Evolutionary conservation across 176 grass and related monocot genomes (phyloP).

Genomic region (Cenchrus fungigraminus): DNA sequence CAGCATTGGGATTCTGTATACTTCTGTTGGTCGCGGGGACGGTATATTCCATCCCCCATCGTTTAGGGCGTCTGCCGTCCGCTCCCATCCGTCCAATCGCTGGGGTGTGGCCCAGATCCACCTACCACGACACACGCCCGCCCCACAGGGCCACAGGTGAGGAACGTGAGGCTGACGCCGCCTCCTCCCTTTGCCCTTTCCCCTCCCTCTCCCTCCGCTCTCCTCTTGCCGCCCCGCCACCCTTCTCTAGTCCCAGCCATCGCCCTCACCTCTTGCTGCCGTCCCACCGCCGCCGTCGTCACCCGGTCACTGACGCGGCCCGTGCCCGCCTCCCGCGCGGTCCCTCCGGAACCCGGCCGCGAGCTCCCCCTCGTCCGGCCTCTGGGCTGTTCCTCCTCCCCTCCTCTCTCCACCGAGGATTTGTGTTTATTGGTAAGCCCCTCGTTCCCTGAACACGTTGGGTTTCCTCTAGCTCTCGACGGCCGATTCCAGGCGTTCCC

Average conservation of each 20-base stretch:
- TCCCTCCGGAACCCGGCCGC: neutral
- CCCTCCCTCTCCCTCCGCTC: neutral
- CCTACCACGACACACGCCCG: neutral
- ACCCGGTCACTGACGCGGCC: neutral
- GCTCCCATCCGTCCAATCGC: slow-evolving; percentile 24
- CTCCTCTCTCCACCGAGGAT: neutral
- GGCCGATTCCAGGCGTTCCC: neutral
- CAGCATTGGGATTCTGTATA: neutral
- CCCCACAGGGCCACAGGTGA: neutral
- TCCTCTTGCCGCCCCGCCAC: slow-evolving; percentile 1
- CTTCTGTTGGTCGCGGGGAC: neutral
- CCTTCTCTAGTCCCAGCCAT: neutral
- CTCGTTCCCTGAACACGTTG: neutral
- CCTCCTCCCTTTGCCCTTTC: slow-evolving; percentile 3
- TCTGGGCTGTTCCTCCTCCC: neutral
- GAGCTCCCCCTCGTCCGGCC: neutral
- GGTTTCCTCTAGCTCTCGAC: neutral
- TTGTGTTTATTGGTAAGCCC: slow-evolving; percentile 26
- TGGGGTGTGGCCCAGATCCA: slow-evolving; percentile 22
- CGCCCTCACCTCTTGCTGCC: neutral
- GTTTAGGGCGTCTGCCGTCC: neutral
- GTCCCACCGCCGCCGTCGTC: neutral
- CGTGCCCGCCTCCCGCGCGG: neutral
- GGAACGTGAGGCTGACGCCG: neutral
- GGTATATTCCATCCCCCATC: neutral